These are phyloP conservation scores for Berberis vulgaris DNA, from an alignment of 164 flowering plant species.

Conservation along the genomic window DNA sequence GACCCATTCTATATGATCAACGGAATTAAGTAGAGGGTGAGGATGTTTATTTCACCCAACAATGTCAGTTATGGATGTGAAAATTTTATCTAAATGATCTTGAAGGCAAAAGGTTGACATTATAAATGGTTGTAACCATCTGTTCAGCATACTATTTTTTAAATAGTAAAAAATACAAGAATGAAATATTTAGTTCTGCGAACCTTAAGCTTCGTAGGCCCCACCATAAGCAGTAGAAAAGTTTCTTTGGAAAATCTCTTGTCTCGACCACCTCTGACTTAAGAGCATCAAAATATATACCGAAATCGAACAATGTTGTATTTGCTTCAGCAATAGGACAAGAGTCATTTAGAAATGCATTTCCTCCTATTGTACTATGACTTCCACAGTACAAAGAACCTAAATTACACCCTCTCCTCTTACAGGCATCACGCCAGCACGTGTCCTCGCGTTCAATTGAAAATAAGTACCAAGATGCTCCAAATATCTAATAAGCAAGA, in stretches of 20 bases:
- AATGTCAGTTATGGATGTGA: too few relatives aligned
- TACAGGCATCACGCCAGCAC: conserved; percentile 71
- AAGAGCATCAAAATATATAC: conserved; percentile 71
- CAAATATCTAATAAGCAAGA: conserved; percentile 41
- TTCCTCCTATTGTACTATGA: not conserved
- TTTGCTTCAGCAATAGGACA: conserved; percentile 48
- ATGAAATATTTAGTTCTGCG: not conserved
- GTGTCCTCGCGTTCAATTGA: conserved; percentile 67
- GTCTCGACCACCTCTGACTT: conserved; percentile 58
- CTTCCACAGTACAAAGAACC: conserved; percentile 41
- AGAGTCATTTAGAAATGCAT: conserved; percentile 17
- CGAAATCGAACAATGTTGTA: conserved; percentile 57
- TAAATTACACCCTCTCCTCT: conserved; percentile 12
- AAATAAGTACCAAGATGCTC: conserved; percentile 82
- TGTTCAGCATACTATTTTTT: too few relatives aligned
- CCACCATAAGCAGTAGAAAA: conserved; percentile 96
- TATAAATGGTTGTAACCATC: too few relatives aligned
- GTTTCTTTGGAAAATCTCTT: conserved; percentile 58
- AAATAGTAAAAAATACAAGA: too few relatives aligned
- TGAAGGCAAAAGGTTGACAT: too few relatives aligned
- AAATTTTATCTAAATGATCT: too few relatives aligned
- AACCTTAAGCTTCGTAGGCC: conserved; percentile 80
- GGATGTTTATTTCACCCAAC: too few relatives aligned
- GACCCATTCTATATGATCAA: too few relatives aligned
- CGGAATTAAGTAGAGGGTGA: too few relatives aligned